Base-by-base conservation (phyloP, 164 flowering plant species). In the Annona squamosa region DNA sequence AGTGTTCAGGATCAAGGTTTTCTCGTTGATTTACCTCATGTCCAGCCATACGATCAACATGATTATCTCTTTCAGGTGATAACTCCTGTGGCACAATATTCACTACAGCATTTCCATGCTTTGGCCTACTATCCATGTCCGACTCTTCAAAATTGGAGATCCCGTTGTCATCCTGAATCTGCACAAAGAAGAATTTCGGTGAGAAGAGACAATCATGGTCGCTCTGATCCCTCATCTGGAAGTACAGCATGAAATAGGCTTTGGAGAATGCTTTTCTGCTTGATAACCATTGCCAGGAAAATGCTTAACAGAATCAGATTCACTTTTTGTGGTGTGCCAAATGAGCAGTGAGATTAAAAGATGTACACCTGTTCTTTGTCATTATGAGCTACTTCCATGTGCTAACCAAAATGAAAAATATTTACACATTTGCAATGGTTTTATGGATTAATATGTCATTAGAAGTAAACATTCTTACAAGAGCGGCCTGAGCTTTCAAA, bases 401-500 rank as follows among this genome's bases (percentile, higher is more conserved):
- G 59, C 59, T 52, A 52, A 26, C 59, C 59, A 52, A 52, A 52
- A 52, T 52, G 59, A 52, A 52, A 10, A 10, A 52, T 52, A 9
- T 52, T 16, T 52, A 52, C 13, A 52, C 59, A 52, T 52, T 12
- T 52, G 9, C 59, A 26, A 52, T 52, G 59, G 10, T 52, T 52
- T 52, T 52, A 52, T 9, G 59, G 9, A 16, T 12, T 52, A 52
- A 26, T 43, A 71, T 59, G 13, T 48, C 18, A 48, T 47, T 46
- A 43, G 9, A 47, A 69, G 18, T n/a, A 43, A 69, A 74, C 67
- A 70, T 75, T 80, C 93, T 85, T 87, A 93, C 99, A 78, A 93
- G 92, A 45, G 97, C 90, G 77, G 99, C 98, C 79, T 93, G 97
- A 74, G 78, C 79, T 82, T 90, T 95, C 84, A 95, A 82, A 82